phyloP scores from a whole-genome alignment of 805 yeast species.

The Ogataea degrootiae region DNA sequence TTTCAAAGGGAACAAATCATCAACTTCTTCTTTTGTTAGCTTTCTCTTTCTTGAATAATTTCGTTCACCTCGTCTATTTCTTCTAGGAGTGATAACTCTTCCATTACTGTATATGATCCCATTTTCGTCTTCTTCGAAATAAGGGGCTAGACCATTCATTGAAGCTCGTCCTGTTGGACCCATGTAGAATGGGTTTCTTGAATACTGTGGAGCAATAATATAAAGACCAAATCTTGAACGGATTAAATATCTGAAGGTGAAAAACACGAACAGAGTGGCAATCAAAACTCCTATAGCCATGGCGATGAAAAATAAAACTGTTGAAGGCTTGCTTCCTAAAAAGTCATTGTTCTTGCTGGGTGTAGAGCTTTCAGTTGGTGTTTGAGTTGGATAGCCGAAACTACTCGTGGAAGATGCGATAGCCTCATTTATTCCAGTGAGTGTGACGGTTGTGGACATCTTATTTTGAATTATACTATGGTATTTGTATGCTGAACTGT shows the following conservation, averaged over 20 bases:
- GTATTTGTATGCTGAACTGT: too few species aligned
- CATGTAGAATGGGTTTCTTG: slow-evolving; percentile 21
- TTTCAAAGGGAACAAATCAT: slow-evolving; percentile 52
- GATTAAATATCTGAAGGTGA: slow-evolving; percentile 56
- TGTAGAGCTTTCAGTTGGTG: background rate
- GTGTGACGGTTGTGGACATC: background rate
- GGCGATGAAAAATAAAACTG: slow-evolving; percentile 60
- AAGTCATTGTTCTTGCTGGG: slow-evolving; percentile 8
- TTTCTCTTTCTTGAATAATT: slow-evolving; percentile 40
- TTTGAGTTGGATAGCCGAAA: background rate
- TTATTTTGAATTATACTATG: too few species aligned
- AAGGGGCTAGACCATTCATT: slow-evolving; percentile 23
- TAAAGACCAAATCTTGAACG: slow-evolving; percentile 54
- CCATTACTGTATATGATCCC: slow-evolving; percentile 1
- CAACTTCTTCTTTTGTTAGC: slow-evolving; percentile 53
- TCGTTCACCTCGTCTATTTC: slow-evolving; percentile 30
- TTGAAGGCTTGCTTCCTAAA: slow-evolving; percentile 49
- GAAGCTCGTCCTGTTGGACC: slow-evolving; percentile 22
- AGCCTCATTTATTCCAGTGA: slow-evolving; percentile 1
- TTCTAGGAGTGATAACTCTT: slow-evolving; percentile 4
- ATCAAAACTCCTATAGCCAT: slow-evolving; percentile 57
- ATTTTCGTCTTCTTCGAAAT: slow-evolving; percentile 17
- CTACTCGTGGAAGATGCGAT: slow-evolving; percentile 2
- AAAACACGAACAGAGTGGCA: slow-evolving; percentile 51
- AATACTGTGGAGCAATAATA: slow-evolving; percentile 30